phyloP scores from a whole-genome alignment of 2,329 filamentous ascomycete species.

The Delphinella strobiligena region DNA sequence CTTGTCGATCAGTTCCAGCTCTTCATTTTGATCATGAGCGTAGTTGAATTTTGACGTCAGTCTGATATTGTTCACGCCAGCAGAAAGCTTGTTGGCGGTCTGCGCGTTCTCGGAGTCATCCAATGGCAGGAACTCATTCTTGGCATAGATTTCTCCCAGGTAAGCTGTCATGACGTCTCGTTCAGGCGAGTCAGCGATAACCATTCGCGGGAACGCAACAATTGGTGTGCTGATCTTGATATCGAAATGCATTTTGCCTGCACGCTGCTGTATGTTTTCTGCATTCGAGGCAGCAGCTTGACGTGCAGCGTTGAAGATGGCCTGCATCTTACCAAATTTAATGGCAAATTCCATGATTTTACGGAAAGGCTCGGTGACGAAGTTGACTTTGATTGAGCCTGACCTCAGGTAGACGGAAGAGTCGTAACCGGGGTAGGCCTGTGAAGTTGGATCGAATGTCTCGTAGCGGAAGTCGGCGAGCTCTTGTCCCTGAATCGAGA shows the following conservation, averaged over 20 bases:
- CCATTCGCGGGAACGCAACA: slow-evolving; percentile 76
- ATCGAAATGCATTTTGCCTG: slow-evolving; percentile 86
- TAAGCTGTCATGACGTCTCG: slow-evolving; percentile 85
- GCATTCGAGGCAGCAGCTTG: slow-evolving; percentile 91
- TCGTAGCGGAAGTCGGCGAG: slow-evolving; percentile 96
- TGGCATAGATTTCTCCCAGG: slow-evolving; percentile 91
- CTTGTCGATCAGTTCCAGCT: slow-evolving; percentile 92
- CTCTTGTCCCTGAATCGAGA: slow-evolving; percentile 91
- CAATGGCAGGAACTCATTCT: slow-evolving; percentile 79
- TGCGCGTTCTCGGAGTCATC: slow-evolving; percentile 63
- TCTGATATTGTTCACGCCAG: slow-evolving; percentile 83
- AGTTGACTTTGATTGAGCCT: slow-evolving; percentile 93
- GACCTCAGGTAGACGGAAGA: slow-evolving; percentile 82
- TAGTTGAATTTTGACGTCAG: slow-evolving; percentile 87
- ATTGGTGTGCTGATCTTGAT: slow-evolving; percentile 91
- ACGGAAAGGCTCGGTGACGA: slow-evolving; percentile 90
- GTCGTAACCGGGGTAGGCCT: slow-evolving; percentile 85
- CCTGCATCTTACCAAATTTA: slow-evolving; percentile 99
- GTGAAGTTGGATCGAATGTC: slow-evolving; percentile 69
- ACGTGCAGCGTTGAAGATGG: slow-evolving; percentile 91
- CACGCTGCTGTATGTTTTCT: slow-evolving; percentile 81
- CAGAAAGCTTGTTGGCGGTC: slow-evolving; percentile 77
- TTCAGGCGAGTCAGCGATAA: slow-evolving; percentile 55
- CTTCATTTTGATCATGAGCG: slow-evolving; percentile 57
- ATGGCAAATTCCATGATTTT: slow-evolving; percentile 97